Evolutionary conservation across 2,329 filamentous ascomycete genomes (phyloP), one percentile per base, ranked within the genome.

Genomic region (Ascochyta koolunga): DNA sequence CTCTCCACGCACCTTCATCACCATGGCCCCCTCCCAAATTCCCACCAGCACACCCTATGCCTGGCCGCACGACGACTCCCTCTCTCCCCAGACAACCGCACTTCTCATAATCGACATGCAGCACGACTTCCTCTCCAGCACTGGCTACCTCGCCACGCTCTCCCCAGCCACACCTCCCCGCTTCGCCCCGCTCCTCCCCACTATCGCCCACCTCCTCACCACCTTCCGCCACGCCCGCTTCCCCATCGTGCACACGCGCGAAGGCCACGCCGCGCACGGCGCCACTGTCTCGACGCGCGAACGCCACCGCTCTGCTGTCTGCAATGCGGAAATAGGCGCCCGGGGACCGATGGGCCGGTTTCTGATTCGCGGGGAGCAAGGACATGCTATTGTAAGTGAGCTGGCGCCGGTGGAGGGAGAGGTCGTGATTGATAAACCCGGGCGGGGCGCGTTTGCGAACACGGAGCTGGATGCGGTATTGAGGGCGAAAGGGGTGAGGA

Each of bases 281-380:
- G 82, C 82, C 0, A 85, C 83, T 7, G 77, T 86, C 0, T 81
- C 82, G 0, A 73, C 76, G 10, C 75, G 84, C n/a, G 84, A 87
- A 64, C 68, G 67, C 2, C 80, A 78, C 43, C 79, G 84, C 3
- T 83, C 80, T 35, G 74, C 74, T 11, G 82, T 85, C 51, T 84
- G 84, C 21, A 61, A 65, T 1, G 66, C 82, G n/a, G 80, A 80
- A 0, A 85, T 86, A 39, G 80, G 78, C 3, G 77, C 79, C 10
- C 69, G 57, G 13, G 84, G 84, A 0, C 83, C 83, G 1, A 68
- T 86, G 38, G 84, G 85, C 1, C 79, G 81, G n/a, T 76, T 86
- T 2, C 71, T 87, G 4, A 75, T 87, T 21, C 80, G 84, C 18
- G 84, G 85, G 0, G 81, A 86, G 61, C 63, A 73, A 19, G 85